These are phyloP conservation scores for Choiromyces venosus DNA, from an alignment of 495 filamentous ascomycete genomes.

Conservation along the genomic window DNA sequence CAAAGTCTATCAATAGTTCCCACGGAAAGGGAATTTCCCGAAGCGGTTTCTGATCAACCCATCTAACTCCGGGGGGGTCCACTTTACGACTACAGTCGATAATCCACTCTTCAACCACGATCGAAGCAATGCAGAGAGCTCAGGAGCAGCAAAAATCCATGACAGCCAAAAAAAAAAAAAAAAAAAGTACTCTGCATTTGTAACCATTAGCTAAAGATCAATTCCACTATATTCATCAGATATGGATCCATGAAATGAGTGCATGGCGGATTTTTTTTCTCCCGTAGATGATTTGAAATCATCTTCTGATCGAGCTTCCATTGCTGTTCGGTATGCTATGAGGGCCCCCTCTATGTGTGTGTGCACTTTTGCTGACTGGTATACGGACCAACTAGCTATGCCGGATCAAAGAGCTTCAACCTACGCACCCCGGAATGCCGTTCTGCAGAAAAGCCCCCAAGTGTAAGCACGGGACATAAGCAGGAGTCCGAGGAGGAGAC, in stretches of 20 bases:
- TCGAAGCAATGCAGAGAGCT: neutral
- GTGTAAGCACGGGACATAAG: neutral
- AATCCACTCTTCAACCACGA: neutral
- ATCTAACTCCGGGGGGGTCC: neutral
- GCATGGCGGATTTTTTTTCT: neutral
- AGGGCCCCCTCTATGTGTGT: neutral
- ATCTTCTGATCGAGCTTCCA: neutral
- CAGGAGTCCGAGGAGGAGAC: neutral
- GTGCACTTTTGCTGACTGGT: neutral
- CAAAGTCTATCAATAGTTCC: neutral
- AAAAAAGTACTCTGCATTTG: neutral
- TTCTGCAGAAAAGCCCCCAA: neutral
- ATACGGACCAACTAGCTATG: neutral
- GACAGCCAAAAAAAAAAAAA: neutral
- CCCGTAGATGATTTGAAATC: neutral
- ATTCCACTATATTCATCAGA: neutral
- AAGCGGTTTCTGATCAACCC: neutral
- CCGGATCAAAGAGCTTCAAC: neutral
- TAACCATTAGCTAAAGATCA: neutral
- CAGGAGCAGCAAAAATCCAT: neutral
- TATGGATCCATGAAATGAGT: neutral
- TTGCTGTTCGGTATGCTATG: neutral
- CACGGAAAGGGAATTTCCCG: neutral
- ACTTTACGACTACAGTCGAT: neutral
- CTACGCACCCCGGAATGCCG: neutral